Evolutionary conservation across 1,284 basidiomycete species (phyloP), one percentile per base, ranked within the genome.

Genomic region (Mycocalia duriaeana): DNA sequence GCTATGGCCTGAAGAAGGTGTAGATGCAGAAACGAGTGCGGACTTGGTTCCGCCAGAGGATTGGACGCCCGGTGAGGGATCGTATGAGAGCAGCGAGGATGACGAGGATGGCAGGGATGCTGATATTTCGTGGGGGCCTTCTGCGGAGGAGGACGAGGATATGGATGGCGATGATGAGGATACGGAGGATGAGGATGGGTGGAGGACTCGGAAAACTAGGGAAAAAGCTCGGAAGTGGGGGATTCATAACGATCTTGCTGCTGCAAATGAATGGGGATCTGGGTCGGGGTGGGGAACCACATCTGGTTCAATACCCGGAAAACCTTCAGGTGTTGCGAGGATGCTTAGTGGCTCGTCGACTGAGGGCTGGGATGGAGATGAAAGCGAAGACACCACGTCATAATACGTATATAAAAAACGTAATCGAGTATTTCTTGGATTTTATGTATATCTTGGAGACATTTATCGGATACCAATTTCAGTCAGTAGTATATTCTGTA

Each of bases 321-420:
- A 25, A 9, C 22, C 42, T 38, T 50, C 51, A 14, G 47, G 36
- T 11, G 8, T 9, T 9, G 36, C 11, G 18, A 11, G 6, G 22
- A 18, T 20, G 16, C 16, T 22, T 6, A 22, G 39, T 35, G 61
- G 55, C 45, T 57, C 55, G 16, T 66, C 68, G 40, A 65, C 63
- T 22, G 62, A 64, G 5, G 66, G 70, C 14, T 71, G 69, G 70
- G 69, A 72, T 46, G 69, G 68, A 16, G 69, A 72, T 46, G 58
- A 62, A 36, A 71, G 69, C 42, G 64, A 66, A 26, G 59, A 64
- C 47, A 66, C 60, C 14, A 65, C 59, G n/a, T n/a, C n/a, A n/a
- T n/a, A n/a, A n/a, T n/a, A n/a, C n/a, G n/a, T n/a, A n/a, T n/a
- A n/a, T n/a, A n/a, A n/a, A n/a, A n/a, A n/a, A n/a, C n/a, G n/a